A percentile compares a stretch with the other conserved stretches of the same genome.
Conservation (phyloP, 2,329 filamentous ascomycete genomes). For the Sporothrix sp. region DNA sequence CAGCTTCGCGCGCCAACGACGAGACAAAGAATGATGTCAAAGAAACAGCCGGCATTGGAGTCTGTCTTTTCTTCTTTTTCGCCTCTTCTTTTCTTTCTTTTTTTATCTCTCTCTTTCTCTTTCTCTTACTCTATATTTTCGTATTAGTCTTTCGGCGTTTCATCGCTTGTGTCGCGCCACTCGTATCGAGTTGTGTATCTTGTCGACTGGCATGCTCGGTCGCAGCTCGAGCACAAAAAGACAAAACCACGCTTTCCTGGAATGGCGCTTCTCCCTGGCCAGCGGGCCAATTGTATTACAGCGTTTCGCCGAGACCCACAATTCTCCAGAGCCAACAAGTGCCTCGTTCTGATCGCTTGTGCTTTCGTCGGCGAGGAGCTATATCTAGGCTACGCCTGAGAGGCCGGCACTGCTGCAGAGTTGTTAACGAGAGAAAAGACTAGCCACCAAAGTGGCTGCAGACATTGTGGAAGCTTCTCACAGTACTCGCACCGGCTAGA, state of each 20-base stretch:
- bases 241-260: background rate
- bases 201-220: constrained; percentile 4
- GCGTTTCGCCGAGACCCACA: background rate
- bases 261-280: background rate
- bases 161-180: too few relatives aligned
- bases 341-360: too few relatives aligned
- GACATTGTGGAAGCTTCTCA: too few relatives aligned
- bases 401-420: too few relatives aligned
- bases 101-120: background rate
- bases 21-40: too few relatives aligned
- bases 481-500: too few relatives aligned
- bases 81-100: background rate
- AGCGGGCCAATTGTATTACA: constrained; percentile 4
- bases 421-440: background rate
- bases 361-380: too few relatives aligned
- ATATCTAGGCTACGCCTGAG: too few relatives aligned
- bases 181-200: too few relatives aligned
- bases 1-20: background rate
- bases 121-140: background rate
- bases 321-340: background rate
- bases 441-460: too few relatives aligned
- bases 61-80: background rate
- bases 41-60: background rate
- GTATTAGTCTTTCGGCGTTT: background rate
- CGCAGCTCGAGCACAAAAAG: background rate